These are phyloP conservation scores for Raphidocelis subcapitata DNA, from an alignment of 139 green algal species.

Conservation along the genomic window DNA sequence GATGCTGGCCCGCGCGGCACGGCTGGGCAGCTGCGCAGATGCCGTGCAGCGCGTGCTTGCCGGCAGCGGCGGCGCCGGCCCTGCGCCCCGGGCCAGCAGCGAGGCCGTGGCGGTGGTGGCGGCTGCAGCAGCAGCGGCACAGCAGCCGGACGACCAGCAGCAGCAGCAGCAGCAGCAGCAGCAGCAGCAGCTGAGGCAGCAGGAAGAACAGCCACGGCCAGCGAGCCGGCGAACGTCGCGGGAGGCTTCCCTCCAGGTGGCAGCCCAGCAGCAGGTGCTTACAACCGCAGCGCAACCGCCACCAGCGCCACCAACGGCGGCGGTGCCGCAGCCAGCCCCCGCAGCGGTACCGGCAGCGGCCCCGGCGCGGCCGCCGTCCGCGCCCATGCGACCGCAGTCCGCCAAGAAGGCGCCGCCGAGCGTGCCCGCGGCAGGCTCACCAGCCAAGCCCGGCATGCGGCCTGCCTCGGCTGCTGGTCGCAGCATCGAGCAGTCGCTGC, in stretches of 20 bases:
- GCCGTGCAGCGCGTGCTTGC: conserved; percentile 48
- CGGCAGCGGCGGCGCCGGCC: not conserved
- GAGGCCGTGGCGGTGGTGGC: not conserved
- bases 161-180: conserved; percentile 16
- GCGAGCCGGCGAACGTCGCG: conserved; percentile 9
- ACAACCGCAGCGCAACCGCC: not conserved
- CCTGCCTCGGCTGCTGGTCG: too few relatives aligned
- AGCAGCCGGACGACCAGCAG: not conserved
- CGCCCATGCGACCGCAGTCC: conserved; percentile 12
- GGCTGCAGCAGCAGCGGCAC: not conserved
- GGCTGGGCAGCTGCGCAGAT: conserved; percentile 26
- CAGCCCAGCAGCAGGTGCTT: conserved; percentile 23
- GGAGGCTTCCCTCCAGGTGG: conserved; percentile 4
- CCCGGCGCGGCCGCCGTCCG: conserved; percentile 1
- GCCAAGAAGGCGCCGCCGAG: conserved; percentile 56
- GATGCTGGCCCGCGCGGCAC: conserved; percentile 56
- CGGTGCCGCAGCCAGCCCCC: not conserved
- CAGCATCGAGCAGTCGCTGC: too few relatives aligned
- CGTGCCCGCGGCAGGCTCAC: conserved; percentile 17
- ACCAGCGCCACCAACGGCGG: not conserved
- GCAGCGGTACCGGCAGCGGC: conserved; percentile 3
- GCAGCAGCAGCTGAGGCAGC: conserved; percentile 1
- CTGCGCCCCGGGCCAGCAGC: too few relatives aligned
- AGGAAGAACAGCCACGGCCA: not conserved
- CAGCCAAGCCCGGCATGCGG: too few relatives aligned